Percentiles rank a stretch among this genome's conserved stretches.
Evolutionary conservation across 805 yeast species (phyloP).

Genomic region (Kluyveromyces lactis): DNA sequence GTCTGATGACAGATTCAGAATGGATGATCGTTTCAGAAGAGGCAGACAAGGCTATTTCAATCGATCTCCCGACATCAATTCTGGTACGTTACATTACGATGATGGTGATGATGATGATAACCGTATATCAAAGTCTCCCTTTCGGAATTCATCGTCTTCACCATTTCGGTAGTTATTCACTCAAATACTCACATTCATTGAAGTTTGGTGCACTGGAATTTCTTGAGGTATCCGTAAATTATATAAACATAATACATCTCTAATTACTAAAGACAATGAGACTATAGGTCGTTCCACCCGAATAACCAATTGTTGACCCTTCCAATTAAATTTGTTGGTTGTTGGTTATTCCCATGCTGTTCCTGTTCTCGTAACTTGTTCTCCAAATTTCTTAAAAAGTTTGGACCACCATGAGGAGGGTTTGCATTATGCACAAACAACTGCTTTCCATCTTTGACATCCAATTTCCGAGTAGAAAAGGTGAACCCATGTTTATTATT

Average conservation of each 20-base stretch:
- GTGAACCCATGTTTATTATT: constrained; percentile 4
- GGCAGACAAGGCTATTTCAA: constrained; percentile 3
- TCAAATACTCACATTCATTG: no score
- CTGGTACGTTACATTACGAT: not conserved
- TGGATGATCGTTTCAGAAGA: constrained; percentile 8
- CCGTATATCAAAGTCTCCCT: constrained; percentile 18
- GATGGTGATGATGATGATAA: constrained; percentile 10
- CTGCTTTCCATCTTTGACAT: constrained; percentile 36
- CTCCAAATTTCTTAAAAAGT: constrained; percentile 23
- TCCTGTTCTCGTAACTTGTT: constrained; percentile 23
- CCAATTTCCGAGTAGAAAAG: constrained; percentile 24
- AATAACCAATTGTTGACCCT: constrained; percentile 41
- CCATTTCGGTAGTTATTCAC: not conserved
- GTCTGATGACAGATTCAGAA: constrained; percentile 4
- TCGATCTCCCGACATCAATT: not conserved
- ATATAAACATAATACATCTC: not conserved
- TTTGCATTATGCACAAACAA: constrained; percentile 29
- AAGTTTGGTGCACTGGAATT: no score
- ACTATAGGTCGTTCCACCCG: constrained; percentile 45
- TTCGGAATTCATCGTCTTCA: constrained; percentile 6
- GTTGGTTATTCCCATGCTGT: constrained; percentile 9
- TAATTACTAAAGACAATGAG: not conserved
- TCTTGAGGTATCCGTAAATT: not conserved
- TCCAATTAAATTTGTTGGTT: constrained; percentile 18
- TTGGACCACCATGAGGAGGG: constrained; percentile 13